These are phyloP conservation scores for Fraxinus albicans DNA, from an alignment of 305 asterid genomes.

Conservation along the genomic window DNA sequence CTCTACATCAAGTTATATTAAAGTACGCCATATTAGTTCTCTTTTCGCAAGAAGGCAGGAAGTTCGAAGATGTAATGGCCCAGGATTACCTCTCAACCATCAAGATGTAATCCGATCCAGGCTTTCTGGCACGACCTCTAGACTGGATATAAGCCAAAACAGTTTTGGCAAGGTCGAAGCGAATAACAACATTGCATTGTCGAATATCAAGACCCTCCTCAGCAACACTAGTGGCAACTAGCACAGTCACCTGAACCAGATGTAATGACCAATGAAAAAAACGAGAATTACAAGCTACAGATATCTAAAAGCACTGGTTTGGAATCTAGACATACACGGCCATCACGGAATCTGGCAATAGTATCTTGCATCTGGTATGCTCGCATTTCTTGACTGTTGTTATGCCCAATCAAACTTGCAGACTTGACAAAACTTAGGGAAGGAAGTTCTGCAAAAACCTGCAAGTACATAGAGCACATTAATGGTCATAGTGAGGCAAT, in stretches of 20 bases:
- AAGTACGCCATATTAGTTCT: conserved; percentile 21
- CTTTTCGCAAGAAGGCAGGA: conserved; percentile 16
- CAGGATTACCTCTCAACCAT: conserved; percentile 93
- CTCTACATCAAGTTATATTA: conserved; percentile 49
- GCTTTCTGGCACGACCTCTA: conserved; percentile 99
- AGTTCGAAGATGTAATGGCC: conserved; percentile 10
- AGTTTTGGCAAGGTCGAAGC: conserved; percentile 99
- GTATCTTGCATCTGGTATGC: conserved; percentile 98
- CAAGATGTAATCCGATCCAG: conserved; percentile 98
- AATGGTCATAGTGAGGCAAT: conserved; percentile 20
- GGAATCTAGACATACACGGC: conserved; percentile 74
- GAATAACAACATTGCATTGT: conserved; percentile 98
- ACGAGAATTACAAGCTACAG: conserved; percentile 17
- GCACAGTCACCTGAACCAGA: conserved; percentile 75
- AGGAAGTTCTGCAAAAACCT: conserved; percentile 96
- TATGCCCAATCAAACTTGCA: conserved; percentile 96
- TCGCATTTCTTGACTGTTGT: conserved; percentile 98
- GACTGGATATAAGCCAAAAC: conserved; percentile 98
- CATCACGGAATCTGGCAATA: conserved; percentile 92
- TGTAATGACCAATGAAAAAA: conserved; percentile 22
- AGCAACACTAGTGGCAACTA: conserved; percentile 99
- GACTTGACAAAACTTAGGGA: conserved; percentile 86
- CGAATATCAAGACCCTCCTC: conserved; percentile 99
- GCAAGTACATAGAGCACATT: conserved; percentile 23
- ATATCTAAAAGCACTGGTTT: conserved; percentile 13